A percentile compares a stretch with the other conserved stretches of the same genome.
These are phyloP conservation scores for Naganishia kalamii DNA, from an alignment of 768 basidiomycete genomes.

Conservation along the genomic window DNA sequence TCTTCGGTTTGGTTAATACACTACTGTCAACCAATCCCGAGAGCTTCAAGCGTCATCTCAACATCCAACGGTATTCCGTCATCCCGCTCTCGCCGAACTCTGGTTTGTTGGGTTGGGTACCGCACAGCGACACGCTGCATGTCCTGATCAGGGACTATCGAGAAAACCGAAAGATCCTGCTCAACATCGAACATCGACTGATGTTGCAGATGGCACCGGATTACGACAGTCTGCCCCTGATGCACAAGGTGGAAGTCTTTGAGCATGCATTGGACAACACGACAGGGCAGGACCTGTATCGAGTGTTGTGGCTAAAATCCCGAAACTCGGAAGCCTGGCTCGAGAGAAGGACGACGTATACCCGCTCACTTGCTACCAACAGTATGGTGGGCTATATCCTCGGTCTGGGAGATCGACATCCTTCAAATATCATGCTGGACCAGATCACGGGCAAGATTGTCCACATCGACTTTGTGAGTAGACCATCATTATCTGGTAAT, in stretches of 20 bases:
- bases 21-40: slow-evolving; percentile 84
- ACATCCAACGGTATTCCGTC: slow-evolving; percentile 86
- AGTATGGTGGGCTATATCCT: slow-evolving; percentile 99
- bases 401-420: slow-evolving; percentile 94
- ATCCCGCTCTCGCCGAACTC: slow-evolving; percentile 93
- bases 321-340: slow-evolving; percentile 95
- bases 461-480: slow-evolving; percentile 57
- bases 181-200: slow-evolving; percentile 96
- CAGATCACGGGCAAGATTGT: slow-evolving; percentile 88
- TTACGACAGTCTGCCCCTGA: slow-evolving; percentile 84
- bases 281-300: slow-evolving; percentile 93
- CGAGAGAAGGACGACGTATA: slow-evolving; percentile 90
- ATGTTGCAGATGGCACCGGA: slow-evolving; percentile 99
- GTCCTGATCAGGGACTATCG: slow-evolving; percentile 93
- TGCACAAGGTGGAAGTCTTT: slow-evolving; percentile 99
- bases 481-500: slow-evolving; percentile 35
- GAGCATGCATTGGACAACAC: slow-evolving; percentile 98
- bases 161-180: slow-evolving; percentile 87
- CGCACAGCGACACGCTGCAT: slow-evolving; percentile 90
- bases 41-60: slow-evolving; percentile 90
- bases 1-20: slow-evolving; percentile 94
- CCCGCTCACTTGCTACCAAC: slow-evolving; percentile 87
- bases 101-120: slow-evolving; percentile 90
- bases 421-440: slow-evolving; percentile 87
- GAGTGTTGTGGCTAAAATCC: slow-evolving; percentile 94